A percentile compares a stretch with the other conserved stretches of the same genome.
These are phyloP conservation scores for Cercospora brassicicola DNA, from an alignment of 2,329 filamentous ascomycete genomes.

Conservation along the genomic window DNA sequence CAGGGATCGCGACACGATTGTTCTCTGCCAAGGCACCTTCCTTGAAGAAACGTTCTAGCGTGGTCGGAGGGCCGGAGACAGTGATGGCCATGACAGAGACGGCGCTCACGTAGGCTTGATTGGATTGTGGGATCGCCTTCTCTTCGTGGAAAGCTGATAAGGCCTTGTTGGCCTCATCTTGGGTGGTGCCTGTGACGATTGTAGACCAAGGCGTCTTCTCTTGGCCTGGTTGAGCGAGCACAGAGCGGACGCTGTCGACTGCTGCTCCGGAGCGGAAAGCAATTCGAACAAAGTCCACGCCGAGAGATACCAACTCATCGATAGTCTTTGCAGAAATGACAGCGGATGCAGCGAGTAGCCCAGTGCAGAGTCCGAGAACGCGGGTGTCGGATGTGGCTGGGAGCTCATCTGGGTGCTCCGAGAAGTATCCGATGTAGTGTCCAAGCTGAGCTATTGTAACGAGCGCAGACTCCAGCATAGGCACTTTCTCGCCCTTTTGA, in stretches of 20 bases:
- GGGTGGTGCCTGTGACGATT: conserved; percentile 59
- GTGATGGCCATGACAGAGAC: conserved; percentile 61
- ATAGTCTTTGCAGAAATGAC: conserved; percentile 64
- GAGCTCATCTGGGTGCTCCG: conserved; percentile 56
- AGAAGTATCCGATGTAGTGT: conserved; percentile 66
- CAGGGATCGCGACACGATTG: conserved; percentile 55
- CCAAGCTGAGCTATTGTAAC: conserved; percentile 65
- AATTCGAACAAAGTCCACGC: conserved; percentile 63
- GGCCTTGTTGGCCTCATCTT: conserved; percentile 53
- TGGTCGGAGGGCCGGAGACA: conserved; percentile 59
- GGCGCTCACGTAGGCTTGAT: conserved; percentile 59
- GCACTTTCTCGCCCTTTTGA: conserved; percentile 57
- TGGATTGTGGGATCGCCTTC: conserved; percentile 53
- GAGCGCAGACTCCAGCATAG: conserved; percentile 64
- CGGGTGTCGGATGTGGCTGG: conserved; percentile 52
- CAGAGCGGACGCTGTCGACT: conserved; percentile 46
- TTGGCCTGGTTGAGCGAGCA: conserved; percentile 54
- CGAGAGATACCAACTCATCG: conserved; percentile 62
- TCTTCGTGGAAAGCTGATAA: conserved; percentile 60
- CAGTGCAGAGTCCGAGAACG: conserved; percentile 67
- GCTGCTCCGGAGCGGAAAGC: conserved; percentile 63
- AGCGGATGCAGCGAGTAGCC: conserved; percentile 67
- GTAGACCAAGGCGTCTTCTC: conserved; percentile 66
- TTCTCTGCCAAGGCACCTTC: conserved; percentile 51
- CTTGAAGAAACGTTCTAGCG: conserved; percentile 54